These are phyloP conservation scores for Asterochloris erici DNA, from an alignment of 139 green algal genomes.

Conservation along the genomic window DNA sequence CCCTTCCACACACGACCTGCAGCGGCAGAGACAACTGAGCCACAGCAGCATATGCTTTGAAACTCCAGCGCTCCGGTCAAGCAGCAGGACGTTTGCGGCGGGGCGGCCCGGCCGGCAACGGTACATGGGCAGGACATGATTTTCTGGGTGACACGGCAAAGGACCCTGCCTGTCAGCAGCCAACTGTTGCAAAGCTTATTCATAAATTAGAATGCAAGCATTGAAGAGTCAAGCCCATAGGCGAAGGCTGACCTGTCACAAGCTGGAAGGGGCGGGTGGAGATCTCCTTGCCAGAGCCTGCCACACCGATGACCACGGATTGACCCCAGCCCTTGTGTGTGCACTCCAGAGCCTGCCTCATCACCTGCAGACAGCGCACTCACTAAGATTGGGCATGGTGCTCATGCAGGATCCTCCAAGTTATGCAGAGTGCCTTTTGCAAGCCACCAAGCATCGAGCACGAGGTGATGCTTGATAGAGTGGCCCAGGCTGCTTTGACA, in stretches of 20 bases:
- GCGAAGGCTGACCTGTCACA: constrained; percentile 59
- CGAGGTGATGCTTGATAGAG: background rate
- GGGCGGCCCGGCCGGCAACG: too few relatives aligned
- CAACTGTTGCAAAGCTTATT: too few relatives aligned
- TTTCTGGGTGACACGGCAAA: too few relatives aligned
- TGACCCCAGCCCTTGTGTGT: constrained; percentile 86
- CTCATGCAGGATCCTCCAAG: background rate
- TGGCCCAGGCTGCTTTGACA: background rate
- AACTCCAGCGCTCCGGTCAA: too few relatives aligned
- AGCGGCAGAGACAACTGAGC: background rate
- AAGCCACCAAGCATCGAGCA: background rate
- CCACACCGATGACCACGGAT: constrained; percentile 83
- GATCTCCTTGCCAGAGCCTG: constrained; percentile 85
- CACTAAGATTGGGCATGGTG: background rate
- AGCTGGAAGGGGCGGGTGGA: constrained; percentile 95
- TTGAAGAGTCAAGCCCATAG: background rate
- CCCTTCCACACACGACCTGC: constrained; percentile 82
- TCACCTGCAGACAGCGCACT: constrained; percentile 53
- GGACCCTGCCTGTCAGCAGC: too few relatives aligned
- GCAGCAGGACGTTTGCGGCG: too few relatives aligned
- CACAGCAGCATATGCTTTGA: too few relatives aligned
- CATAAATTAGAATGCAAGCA: too few relatives aligned
- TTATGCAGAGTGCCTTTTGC: background rate
- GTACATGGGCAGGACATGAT: too few relatives aligned
- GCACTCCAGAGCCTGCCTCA: constrained; percentile 93